These are phyloP conservation scores for Sindora glabra DNA, from an alignment of 306 rosid species.

Conservation along the genomic window DNA sequence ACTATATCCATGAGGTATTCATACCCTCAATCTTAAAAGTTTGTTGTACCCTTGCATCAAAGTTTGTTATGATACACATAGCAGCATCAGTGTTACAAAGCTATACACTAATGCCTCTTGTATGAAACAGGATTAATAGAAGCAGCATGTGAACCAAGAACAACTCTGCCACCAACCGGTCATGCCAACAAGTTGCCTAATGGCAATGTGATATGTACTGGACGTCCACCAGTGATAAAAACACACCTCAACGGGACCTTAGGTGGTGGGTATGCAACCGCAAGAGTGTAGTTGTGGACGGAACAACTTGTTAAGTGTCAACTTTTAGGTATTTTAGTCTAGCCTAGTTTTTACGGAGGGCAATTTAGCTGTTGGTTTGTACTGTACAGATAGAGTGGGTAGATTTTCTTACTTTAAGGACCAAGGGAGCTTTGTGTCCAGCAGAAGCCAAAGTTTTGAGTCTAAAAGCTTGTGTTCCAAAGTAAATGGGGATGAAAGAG, in stretches of 20 bases:
- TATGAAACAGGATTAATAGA: slow-evolving; percentile 53
- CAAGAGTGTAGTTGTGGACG: slow-evolving; percentile 50
- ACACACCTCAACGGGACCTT: slow-evolving; percentile 41
- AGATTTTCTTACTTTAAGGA: slow-evolving; percentile 43
- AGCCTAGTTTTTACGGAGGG: slow-evolving; percentile 28
- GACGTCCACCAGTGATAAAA: slow-evolving; percentile 33
- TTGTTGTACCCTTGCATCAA: no score
- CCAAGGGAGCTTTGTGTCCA: no score
- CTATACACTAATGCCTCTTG: neutral
- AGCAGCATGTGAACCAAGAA: no score
- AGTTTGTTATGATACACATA: no score
- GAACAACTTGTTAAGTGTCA: slow-evolving; percentile 24
- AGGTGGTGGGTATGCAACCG: slow-evolving; percentile 43
- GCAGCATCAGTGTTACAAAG: no score
- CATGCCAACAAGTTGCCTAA: slow-evolving; percentile 19
- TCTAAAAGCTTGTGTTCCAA: slow-evolving; percentile 43
- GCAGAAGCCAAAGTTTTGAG: slow-evolving; percentile 49
- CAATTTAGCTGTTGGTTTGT: slow-evolving; percentile 37
- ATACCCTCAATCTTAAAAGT: no score
- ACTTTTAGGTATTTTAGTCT: no score
- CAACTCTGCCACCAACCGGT: no score
- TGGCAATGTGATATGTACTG: slow-evolving; percentile 44
- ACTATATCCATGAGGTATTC: no score
- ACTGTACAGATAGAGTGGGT: slow-evolving; percentile 87
- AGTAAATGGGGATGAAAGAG: slow-evolving; percentile 42